Base-by-base conservation (phyloP, 805 yeast genomes). In the Cyberlindnera mycetangii region DNA sequence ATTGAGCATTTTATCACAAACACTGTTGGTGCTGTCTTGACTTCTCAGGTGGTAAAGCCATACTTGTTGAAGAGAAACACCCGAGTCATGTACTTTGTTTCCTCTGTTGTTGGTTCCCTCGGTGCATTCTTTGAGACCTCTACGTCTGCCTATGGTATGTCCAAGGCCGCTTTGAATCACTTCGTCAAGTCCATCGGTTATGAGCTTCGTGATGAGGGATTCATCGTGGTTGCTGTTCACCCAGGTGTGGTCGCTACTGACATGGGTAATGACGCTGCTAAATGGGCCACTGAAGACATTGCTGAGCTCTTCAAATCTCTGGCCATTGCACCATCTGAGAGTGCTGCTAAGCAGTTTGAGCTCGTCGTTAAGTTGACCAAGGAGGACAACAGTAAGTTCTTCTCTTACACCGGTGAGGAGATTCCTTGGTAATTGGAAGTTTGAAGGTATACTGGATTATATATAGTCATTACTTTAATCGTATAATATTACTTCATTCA, bases 211-310 rank as follows among this genome's bases (percentile, higher is more conserved):
- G 41, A 22, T 4, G 61, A 63, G 35, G 62, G 57, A 2, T 66
- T 60, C 47, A 59, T 54, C 10, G 56, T 64, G 30, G 49, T 66
- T 18, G 50, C 68, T 11, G 14, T 68, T 11, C 69, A 67, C 42
- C 76, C 76, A 0, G 75, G 75, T 31, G 28, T 60, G 9, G 72
- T 71, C 18, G 16, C 9, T 12, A 66, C 68, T 27, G 72, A 69
- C 39, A 59, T 63, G 64, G 62, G 17, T 16, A 12, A 22, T 6
- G 24, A 10, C 11, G 5, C 17, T 16, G 5, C 58, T 4, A 43
- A 44, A 32, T 37, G 21, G 35, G 11, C 9, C 11, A 9, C 17
- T 21, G 10, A 21, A 11, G 16, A 20, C 16, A 4, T 33, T 9
- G 37, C 5, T 12, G 14, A 33, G 5, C 12, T 22, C 3, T 14